Percentiles rank a stretch among this genome's conserved stretches.
Conservation (phyloP, 1,139 yeast species). For the Blastobotrys indianensis region DNA sequence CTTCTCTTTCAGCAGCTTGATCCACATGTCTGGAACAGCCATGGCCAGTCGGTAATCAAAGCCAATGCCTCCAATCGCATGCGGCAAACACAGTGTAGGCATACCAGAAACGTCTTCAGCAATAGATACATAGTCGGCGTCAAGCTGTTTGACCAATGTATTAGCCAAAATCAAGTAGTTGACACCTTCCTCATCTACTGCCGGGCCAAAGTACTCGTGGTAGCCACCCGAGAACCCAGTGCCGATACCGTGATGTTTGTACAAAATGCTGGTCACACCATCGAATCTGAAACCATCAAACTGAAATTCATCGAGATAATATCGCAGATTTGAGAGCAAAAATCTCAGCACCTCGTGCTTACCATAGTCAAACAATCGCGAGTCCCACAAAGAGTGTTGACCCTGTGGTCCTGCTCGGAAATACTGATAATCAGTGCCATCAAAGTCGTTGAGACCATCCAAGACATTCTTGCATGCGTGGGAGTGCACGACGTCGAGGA, state of each 20-base stretch:
- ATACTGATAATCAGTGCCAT: slow-evolving; percentile 92
- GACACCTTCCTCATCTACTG: slow-evolving; percentile 82
- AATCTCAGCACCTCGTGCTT: slow-evolving; percentile 86
- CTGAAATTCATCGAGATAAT: slow-evolving; percentile 70
- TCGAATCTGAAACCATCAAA: slow-evolving; percentile 97
- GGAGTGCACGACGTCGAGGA: slow-evolving; percentile 90
- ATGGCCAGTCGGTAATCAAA: slow-evolving; percentile 89
- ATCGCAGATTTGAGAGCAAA: slow-evolving; percentile 79
- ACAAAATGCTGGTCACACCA: slow-evolving; percentile 93
- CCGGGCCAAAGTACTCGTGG: slow-evolving; percentile 78
- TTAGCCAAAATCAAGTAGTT: slow-evolving; percentile 86
- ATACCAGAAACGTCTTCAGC: slow-evolving; percentile 98
- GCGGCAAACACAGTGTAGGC: slow-evolving; percentile 85
- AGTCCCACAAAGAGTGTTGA: slow-evolving; percentile 89
- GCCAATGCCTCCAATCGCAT: slow-evolving; percentile 77
- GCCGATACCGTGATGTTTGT: slow-evolving; percentile 86
- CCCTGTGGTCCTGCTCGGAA: slow-evolving; percentile 89
- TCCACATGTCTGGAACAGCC: slow-evolving; percentile 99
- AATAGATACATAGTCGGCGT: slow-evolving; percentile 61
- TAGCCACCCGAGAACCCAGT: slow-evolving; percentile 88
- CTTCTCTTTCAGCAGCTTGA: slow-evolving; percentile 77
- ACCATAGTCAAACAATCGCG: slow-evolving; percentile 85
- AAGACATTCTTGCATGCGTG: slow-evolving; percentile 93
- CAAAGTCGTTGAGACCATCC: slow-evolving; percentile 89
- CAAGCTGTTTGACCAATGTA: slow-evolving; percentile 54